Base-by-base conservation (phyloP, 179 eudicot species). In the Nepenthes alata region DNA sequence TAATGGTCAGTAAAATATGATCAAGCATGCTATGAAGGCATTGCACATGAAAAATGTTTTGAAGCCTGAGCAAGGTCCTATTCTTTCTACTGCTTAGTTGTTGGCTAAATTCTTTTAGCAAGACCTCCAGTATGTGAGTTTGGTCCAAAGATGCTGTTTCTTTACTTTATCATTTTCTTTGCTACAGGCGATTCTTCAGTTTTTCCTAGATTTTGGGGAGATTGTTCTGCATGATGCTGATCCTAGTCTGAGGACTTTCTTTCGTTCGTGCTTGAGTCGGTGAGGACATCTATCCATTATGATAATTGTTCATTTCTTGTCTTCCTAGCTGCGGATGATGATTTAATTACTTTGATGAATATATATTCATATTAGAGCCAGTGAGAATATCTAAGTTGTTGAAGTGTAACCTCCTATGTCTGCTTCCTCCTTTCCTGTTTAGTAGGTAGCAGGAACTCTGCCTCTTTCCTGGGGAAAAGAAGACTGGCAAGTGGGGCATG, bases 201-300 rank as follows among this genome's bases (percentile, higher is more conserved):
- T 85, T 76, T 93, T 87, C 80, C 72, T 93, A 60, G 95, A 93
- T 74, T 89, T 83, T 72, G 97, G 97, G 44, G 99, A 93, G 64
- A 69, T 68, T 59, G 91, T 93, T 70, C 84, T 93, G 57, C 97
- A 89, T 70, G 99, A 93, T 77, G 91, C 99, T 67, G 99, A 93
- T 74, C 85, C 97, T 64, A 87, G 94, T 73, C 66, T 93, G 60
- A 79, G 81, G 75, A 79, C 78, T 36, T 93, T 87, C 66, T 83
- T 93, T 60, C 90, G 88, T 36, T 81, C 91, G 55, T 93, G 99
- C 71, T 74, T 93, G 78, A 89, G 97, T 76, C 87, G 99, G 98
- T 93, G 75, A 64, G 54, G 3, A 48, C 57, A 49, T 4, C n/a
- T 10, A 56, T 9, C 35, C 13, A 16, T 50, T 50, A 3, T 11